Evolutionary conservation across 768 basidiomycete species (phyloP).

Genomic region (Pleurotus sapidus): DNA sequence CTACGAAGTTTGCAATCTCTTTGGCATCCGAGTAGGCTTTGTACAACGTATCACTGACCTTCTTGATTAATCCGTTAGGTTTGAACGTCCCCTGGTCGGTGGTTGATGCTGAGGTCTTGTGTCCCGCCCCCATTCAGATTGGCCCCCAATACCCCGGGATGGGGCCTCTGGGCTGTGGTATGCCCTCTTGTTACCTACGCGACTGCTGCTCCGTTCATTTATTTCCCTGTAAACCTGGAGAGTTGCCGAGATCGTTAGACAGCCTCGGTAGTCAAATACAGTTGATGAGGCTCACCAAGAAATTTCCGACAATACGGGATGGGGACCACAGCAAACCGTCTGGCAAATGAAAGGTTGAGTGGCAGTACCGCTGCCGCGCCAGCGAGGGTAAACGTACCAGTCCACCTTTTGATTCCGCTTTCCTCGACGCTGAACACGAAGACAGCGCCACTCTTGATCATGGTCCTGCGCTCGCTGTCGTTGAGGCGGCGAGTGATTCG

Average conservation of each 20-base stretch:
- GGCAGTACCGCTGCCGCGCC: constrained; percentile 11
- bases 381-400: constrained; percentile 39
- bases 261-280: background rate
- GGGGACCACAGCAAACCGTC: constrained; percentile 78
- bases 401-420: constrained; percentile 87
- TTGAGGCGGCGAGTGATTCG: constrained; percentile 82
- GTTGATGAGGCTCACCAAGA: constrained; percentile 50
- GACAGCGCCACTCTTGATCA: constrained; percentile 67
- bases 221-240: constrained; percentile 79
- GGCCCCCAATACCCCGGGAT: constrained; percentile 29
- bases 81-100: constrained; percentile 63
- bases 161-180: constrained; percentile 48
- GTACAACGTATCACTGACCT: constrained; percentile 39
- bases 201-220: constrained; percentile 60
- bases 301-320: constrained; percentile 81
- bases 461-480: constrained; percentile 69
- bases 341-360: constrained; percentile 19
- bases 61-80: constrained; percentile 76
- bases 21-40: background rate
- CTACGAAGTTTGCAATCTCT: constrained; percentile 30
- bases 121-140: constrained; percentile 28
- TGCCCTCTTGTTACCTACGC: constrained; percentile 46
- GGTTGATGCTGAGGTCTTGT: constrained; percentile 25
- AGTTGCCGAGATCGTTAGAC: background rate
- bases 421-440: constrained; percentile 90